These are phyloP conservation scores for Lactarius quietus DNA, from an alignment of 768 basidiomycete species.

Conservation along the genomic window DNA sequence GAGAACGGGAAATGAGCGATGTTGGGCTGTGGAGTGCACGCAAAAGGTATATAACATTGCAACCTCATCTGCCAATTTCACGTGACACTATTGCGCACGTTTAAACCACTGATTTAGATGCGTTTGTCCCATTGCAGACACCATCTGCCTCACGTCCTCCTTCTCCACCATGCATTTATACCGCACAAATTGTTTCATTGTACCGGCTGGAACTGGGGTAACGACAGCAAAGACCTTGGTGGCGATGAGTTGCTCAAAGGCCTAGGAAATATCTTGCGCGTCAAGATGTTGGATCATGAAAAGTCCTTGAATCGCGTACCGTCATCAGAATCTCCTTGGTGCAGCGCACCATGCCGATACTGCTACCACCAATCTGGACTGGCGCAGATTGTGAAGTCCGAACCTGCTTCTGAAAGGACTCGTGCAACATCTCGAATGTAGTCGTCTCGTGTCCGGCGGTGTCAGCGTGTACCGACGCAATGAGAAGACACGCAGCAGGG, in stretches of 20 bases:
- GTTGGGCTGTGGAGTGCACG: not conserved
- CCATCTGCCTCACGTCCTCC: constrained; percentile 61
- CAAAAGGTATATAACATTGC: not conserved
- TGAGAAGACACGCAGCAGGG: constrained; percentile 75
- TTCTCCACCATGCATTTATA: constrained; percentile 65
- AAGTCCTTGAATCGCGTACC: constrained; percentile 42
- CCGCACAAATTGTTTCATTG: constrained; percentile 68
- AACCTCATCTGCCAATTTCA: not conserved
- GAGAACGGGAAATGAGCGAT: not conserved
- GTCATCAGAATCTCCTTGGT: constrained; percentile 59
- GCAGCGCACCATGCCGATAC: constrained; percentile 70
- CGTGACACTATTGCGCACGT: constrained; percentile 43
- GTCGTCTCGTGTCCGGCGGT: constrained; percentile 74
- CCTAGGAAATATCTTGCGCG: constrained; percentile 41
- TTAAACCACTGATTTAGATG: constrained; percentile 77
- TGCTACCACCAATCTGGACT: constrained; percentile 62
- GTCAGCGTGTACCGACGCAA: constrained; percentile 76
- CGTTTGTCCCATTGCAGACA: constrained; percentile 63
- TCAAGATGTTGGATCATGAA: constrained; percentile 6
- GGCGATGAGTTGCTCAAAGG: constrained; percentile 66
- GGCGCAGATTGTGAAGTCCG: constrained; percentile 70
- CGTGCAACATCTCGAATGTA: constrained; percentile 90
- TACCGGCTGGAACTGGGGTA: constrained; percentile 44
- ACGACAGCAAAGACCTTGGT: constrained; percentile 54
- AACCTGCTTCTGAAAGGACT: constrained; percentile 71